These are phyloP conservation scores for Ormosia semicastrata DNA, from an alignment of 306 rosid genomes.

Conservation along the genomic window DNA sequence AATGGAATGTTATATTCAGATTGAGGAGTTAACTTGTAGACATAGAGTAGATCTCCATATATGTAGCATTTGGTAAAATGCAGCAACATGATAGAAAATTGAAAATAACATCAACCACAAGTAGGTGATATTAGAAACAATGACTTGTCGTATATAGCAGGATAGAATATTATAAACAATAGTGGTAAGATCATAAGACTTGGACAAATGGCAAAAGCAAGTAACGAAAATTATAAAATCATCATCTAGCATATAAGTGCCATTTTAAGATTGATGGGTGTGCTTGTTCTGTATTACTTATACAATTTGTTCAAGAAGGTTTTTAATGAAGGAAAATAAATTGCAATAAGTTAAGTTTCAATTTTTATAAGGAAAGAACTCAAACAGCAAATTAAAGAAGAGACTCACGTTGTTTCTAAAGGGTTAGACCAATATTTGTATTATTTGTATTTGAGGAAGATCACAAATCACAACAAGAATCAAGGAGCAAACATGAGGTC, in stretches of 20 bases:
- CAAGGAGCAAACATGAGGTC: too few relatives aligned
- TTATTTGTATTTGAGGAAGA: slow-evolving; percentile 70
- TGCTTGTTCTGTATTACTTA: neutral
- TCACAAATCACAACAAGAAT: too few relatives aligned
- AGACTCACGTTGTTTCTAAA: slow-evolving; percentile 70
- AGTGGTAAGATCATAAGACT: neutral
- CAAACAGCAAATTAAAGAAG: neutral
- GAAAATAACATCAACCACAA: neutral
- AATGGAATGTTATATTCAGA: slow-evolving; percentile 78
- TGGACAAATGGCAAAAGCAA: too few relatives aligned
- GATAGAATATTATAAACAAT: slow-evolving; percentile 3
- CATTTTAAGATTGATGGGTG: too few relatives aligned
- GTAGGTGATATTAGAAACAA: slow-evolving; percentile 16
- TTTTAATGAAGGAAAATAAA: slow-evolving; percentile 10
- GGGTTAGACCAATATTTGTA: slow-evolving; percentile 85
- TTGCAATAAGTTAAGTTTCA: neutral
- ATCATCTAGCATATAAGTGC: too few relatives aligned
- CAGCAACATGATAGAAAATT: slow-evolving; percentile 39
- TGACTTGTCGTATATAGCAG: neutral
- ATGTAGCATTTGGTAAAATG: slow-evolving; percentile 83
- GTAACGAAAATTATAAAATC: too few relatives aligned
- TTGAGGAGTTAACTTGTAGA: slow-evolving; percentile 56
- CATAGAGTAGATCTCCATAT: slow-evolving; percentile 77
- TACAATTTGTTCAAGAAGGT: slow-evolving; percentile 8
- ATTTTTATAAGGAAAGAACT: neutral